Evolutionary conservation across 2,329 filamentous ascomycete species (phyloP).

Genomic region (Tolypocladium paradoxum): DNA sequence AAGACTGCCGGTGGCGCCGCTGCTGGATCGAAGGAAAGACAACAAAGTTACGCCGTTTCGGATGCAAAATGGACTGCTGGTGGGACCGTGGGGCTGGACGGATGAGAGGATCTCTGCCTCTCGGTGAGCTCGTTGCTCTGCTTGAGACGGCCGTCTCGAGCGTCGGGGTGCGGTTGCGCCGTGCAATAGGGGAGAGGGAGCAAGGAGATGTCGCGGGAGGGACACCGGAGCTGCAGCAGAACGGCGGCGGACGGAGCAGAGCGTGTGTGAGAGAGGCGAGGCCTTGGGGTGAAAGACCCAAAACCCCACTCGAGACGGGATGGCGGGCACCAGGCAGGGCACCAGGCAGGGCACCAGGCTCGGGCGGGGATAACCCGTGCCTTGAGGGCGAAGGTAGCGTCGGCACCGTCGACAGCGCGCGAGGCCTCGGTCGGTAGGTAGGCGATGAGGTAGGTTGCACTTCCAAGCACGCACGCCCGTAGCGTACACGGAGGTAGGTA

Average conservation of each 20-base stretch:
- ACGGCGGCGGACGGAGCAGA: not conserved
- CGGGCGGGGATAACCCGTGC: constrained; percentile 9
- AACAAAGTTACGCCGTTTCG: constrained; percentile 1
- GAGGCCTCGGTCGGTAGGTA: not conserved
- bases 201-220: constrained; percentile 1
- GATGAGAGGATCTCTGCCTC: not conserved
- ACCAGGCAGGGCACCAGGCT: constrained; percentile 19
- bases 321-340: constrained; percentile 13
- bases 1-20: not conserved
- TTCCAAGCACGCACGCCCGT: not conserved
- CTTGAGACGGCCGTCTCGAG: not conserved
- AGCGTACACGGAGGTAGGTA: not conserved
- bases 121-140: not conserved
- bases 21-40: not conserved
- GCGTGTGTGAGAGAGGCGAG: constrained; percentile 1
- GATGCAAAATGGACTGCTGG: constrained; percentile 1
- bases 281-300: constrained; percentile 4
- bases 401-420: constrained; percentile 3
- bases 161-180: not conserved
- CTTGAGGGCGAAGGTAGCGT: constrained; percentile 1
- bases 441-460: not conserved
- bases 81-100: constrained; percentile 1
- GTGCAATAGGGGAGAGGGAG: not conserved
- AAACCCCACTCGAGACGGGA: constrained; percentile 9
- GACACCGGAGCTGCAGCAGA: not conserved